phyloP scores from a whole-genome alignment of 2,329 filamentous ascomycete genomes.

The Calcarisporium arbuscula region DNA sequence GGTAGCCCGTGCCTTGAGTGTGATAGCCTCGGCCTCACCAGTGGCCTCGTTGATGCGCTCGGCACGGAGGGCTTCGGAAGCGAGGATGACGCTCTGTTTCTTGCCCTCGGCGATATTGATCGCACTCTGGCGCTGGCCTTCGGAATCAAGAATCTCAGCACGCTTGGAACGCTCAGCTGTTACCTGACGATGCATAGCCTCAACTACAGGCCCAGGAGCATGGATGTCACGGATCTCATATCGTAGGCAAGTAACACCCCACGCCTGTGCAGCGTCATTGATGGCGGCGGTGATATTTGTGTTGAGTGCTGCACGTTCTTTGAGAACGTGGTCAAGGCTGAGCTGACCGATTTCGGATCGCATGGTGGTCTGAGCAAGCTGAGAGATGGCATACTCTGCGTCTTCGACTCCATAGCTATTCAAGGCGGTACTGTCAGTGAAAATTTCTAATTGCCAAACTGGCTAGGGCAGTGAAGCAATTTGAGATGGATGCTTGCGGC shows the following conservation, averaged over 20 bases:
- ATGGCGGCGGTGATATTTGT: conserved; percentile 98
- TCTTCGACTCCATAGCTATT: conserved; percentile 99
- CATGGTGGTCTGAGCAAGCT: conserved; percentile 98
- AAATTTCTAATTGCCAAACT: no score
- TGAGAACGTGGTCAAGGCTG: conserved; percentile 92
- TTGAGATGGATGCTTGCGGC: not conserved
- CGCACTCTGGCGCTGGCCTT: conserved; percentile 92
- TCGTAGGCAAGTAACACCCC: conserved; percentile 91
- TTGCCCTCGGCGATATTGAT: conserved; percentile 98
- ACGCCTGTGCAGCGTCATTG: conserved; percentile 94
- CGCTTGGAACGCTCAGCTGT: conserved; percentile 96
- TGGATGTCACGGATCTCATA: conserved; percentile 99
- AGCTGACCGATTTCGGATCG: conserved; percentile 96
- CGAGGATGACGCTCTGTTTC: conserved; percentile 95
- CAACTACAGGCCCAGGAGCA: conserved; percentile 85
- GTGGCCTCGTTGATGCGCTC: conserved; percentile 90
- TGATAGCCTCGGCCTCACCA: conserved; percentile 91
- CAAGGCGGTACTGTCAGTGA: no score
- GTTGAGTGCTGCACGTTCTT: conserved; percentile 93
- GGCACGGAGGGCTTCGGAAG: conserved; percentile 81
- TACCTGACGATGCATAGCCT: conserved; percentile 97
- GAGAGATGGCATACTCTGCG: conserved; percentile 96
- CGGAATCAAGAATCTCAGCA: conserved; percentile 93
- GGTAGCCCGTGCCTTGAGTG: conserved; percentile 78
- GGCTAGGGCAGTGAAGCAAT: not conserved